phyloP scores from a whole-genome alignment of 1,284 basidiomycete genomes.

The Macrocybe sp. region DNA sequence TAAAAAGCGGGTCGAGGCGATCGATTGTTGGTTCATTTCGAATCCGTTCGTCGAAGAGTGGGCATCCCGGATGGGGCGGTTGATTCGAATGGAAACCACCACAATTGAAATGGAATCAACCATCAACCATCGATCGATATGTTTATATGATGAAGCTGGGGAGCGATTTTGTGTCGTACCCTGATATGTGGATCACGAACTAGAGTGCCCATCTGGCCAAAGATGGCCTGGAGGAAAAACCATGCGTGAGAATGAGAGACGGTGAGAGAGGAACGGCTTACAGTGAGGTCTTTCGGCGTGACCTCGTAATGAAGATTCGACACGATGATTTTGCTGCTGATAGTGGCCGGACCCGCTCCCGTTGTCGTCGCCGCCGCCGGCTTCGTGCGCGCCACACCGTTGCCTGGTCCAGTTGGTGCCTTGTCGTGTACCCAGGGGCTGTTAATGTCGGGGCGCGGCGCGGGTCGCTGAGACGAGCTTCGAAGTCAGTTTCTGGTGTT shows the following conservation, averaged over 20 bases:
- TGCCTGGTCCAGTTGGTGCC: slow-evolving; percentile 42
- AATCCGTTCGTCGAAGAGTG: no score
- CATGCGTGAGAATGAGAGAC: slow-evolving; percentile 8
- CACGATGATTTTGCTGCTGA: slow-evolving; percentile 70
- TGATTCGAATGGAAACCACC: slow-evolving; percentile 32
- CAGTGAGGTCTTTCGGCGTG: slow-evolving; percentile 82
- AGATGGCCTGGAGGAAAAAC: slow-evolving; percentile 62
- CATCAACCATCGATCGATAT: no score
- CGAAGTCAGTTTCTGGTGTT: not conserved
- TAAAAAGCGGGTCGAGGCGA: no score
- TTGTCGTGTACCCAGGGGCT: slow-evolving; percentile 73
- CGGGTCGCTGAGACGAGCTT: slow-evolving; percentile 35
- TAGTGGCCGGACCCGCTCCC: slow-evolving; percentile 13
- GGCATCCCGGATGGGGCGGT: slow-evolving; percentile 5
- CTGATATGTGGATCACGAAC: slow-evolving; percentile 89
- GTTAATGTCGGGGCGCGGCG: slow-evolving; percentile 38
- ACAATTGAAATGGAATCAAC: slow-evolving; percentile 29
- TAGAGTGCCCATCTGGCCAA: slow-evolving; percentile 90
- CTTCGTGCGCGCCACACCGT: slow-evolving; percentile 11
- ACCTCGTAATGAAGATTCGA: slow-evolving; percentile 94
- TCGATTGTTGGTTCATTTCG: no score
- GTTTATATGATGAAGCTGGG: slow-evolving; percentile 39
- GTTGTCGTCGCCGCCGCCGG: slow-evolving; percentile 13
- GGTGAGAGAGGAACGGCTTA: slow-evolving; percentile 35
- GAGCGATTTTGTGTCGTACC: slow-evolving; percentile 76